These are phyloP conservation scores for Rhizodiscina lignyota DNA, from an alignment of 495 filamentous ascomycete species.

Conservation along the genomic window DNA sequence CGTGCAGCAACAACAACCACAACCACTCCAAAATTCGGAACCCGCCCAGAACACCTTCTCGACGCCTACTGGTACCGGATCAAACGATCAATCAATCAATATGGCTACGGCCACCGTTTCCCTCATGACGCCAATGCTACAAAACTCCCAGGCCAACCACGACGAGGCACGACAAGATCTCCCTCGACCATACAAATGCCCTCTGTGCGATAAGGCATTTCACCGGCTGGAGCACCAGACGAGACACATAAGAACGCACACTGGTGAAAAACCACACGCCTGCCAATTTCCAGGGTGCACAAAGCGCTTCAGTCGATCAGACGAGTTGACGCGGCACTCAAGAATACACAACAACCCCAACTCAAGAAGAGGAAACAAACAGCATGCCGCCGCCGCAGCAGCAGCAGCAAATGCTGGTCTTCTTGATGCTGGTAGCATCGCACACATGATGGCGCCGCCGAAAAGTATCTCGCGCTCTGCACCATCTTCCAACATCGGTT, in stretches of 20 bases:
- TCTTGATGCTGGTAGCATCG: slow-evolving; percentile 14
- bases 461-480: slow-evolving; percentile 68
- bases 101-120: slow-evolving; percentile 52
- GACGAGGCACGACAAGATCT: slow-evolving; percentile 50
- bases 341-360: slow-evolving; percentile 99
- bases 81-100: slow-evolving; percentile 14
- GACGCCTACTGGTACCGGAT: slow-evolving; percentile 1
- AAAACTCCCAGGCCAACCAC: slow-evolving; percentile 40
- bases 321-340: slow-evolving; percentile 92
- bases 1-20: slow-evolving; percentile 3
- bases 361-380: slow-evolving; percentile 84
- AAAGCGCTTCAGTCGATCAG: slow-evolving; percentile 92
- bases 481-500: slow-evolving; percentile 75
- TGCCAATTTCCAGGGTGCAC: slow-evolving; percentile 91
- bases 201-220: slow-evolving; percentile 96
- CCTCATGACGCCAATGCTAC: slow-evolving; percentile 47
- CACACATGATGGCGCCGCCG: slow-evolving; percentile 62
- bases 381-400: slow-evolving; percentile 26
- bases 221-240: slow-evolving; percentile 98
- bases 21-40: neutral
- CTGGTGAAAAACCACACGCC: slow-evolving; percentile 93
- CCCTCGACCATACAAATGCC: slow-evolving; percentile 94
- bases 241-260: slow-evolving; percentile 92
- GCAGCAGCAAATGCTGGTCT: slow-evolving; percentile 22
- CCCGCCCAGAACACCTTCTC: slow-evolving; percentile 1